phyloP scores from a whole-genome alignment of 177 flowering plant species.

The Vitis hybrid region DNA sequence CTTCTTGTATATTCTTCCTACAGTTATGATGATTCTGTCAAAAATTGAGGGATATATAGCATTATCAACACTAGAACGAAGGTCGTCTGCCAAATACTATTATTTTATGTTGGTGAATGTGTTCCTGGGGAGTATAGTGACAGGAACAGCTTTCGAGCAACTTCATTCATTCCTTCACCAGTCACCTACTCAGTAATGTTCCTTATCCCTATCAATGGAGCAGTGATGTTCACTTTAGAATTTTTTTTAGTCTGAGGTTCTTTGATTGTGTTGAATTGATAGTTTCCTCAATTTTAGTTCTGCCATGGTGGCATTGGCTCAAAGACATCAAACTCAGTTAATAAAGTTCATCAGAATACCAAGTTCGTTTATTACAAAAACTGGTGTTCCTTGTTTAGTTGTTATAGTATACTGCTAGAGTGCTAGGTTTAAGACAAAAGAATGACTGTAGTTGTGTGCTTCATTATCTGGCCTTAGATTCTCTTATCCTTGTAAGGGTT shows the following conservation, averaged over 20 bases:
- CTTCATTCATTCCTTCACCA: conserved; percentile 86
- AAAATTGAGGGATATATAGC: conserved; percentile 88
- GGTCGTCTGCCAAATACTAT: conserved; percentile 86
- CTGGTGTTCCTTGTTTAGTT: too few species aligned
- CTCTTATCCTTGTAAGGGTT: too few species aligned
- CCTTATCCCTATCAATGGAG: not conserved
- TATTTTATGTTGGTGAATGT: conserved; percentile 95
- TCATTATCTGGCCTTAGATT: too few species aligned
- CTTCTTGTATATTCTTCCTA: conserved; percentile 78
- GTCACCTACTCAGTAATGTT: conserved; percentile 82
- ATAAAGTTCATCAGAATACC: too few species aligned
- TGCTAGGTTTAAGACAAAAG: too few species aligned
- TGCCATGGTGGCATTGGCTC: too few species aligned
- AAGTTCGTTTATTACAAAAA: too few species aligned
- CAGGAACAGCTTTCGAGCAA: conserved; percentile 96
- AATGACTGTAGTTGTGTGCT: too few species aligned
- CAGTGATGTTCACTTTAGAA: not conserved
- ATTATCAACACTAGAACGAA: conserved; percentile 69
- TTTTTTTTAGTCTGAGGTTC: not conserved
- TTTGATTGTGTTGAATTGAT: not conserved
- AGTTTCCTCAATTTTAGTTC: not conserved
- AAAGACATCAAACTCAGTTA: too few species aligned
- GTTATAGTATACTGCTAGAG: too few species aligned
- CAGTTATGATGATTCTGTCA: conserved; percentile 85
- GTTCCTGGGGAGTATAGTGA: conserved; percentile 85